These are phyloP conservation scores for Pyropia yezoensis DNA, from an alignment of 23 red algal genomes.

Conservation along the genomic window DNA sequence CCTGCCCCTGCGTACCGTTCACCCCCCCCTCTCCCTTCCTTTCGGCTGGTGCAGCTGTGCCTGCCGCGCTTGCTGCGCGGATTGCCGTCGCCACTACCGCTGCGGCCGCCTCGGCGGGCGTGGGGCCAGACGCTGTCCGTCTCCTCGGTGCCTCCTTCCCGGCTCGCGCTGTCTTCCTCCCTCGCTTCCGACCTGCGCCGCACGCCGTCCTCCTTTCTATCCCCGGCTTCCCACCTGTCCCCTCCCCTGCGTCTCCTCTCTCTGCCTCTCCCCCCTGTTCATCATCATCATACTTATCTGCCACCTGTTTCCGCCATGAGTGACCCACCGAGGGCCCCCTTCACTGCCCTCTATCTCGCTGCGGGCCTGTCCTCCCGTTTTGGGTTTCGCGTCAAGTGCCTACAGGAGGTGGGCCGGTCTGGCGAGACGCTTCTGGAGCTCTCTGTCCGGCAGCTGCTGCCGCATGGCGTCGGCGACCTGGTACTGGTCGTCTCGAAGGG, in stretches of 20 bases:
- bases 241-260: background rate
- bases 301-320: background rate
- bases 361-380: conserved; percentile 81
- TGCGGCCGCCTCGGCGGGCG: background rate
- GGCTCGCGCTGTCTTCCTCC: background rate
- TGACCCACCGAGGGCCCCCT: conserved; percentile 8
- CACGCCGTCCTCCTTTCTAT: background rate
- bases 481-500: conserved; percentile 69
- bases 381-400: conserved; percentile 81
- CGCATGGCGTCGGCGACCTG: conserved; percentile 38
- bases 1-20: too few species aligned
- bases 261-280: background rate
- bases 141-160: background rate
- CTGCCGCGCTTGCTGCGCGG: too few species aligned
- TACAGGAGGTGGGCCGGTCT: conserved; percentile 81
- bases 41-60: too few species aligned
- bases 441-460: conserved; percentile 64
- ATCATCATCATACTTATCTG: background rate
- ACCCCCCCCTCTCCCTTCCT: too few species aligned
- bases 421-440: conserved; percentile 92
- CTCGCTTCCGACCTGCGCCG: background rate
- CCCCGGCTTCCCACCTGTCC: background rate
- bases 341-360: conserved; percentile 73
- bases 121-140: background rate
- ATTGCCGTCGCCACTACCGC: too few species aligned